Percentiles rank a stretch among this genome's conserved stretches.
These are phyloP conservation scores for Tillandsia fasciculata DNA, from an alignment of 176 grass and related monocot genomes.

Conservation along the genomic window DNA sequence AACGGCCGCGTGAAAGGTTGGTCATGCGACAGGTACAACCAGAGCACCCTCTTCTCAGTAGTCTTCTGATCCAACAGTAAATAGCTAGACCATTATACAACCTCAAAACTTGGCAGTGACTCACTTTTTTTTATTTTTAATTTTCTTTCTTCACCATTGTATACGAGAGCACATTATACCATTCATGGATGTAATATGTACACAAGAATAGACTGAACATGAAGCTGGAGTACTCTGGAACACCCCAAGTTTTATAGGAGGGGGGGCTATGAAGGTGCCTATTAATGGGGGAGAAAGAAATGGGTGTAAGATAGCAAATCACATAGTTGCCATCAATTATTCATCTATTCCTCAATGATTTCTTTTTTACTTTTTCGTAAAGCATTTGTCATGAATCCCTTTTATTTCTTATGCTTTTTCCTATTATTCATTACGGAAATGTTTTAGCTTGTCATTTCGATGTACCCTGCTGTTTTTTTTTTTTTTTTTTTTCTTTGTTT, in stretches of 20 bases:
- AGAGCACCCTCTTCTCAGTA: constrained; percentile 67
- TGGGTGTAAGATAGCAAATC: neutral
- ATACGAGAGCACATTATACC: neutral
- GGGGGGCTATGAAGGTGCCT: too few species aligned
- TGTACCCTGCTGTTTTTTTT: too few species aligned
- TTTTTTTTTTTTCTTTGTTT: too few species aligned
- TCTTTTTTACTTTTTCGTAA: too few species aligned
- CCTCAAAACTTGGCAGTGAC: neutral
- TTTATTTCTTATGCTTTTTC: too few species aligned
- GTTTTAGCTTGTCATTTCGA: too few species aligned
- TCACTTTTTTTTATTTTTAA: neutral
- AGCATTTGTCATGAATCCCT: neutral
- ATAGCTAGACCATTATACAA: constrained; percentile 21
- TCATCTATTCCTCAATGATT: too few species aligned
- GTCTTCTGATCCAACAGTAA: constrained; percentile 54
- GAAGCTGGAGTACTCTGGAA: too few species aligned
- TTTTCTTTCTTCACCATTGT: neutral
- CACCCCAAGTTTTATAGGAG: too few species aligned
- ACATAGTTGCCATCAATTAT: neutral
- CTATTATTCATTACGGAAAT: too few species aligned
- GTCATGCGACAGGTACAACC: constrained; percentile 29
- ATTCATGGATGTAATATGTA: neutral
- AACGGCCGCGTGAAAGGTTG: constrained; percentile 36
- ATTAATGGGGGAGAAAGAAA: neutral
- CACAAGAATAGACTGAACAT: too few species aligned